Evolutionary conservation across 1,284 basidiomycete species (phyloP), one percentile per base, ranked within the genome.

Genomic region (Pascua sp.): DNA sequence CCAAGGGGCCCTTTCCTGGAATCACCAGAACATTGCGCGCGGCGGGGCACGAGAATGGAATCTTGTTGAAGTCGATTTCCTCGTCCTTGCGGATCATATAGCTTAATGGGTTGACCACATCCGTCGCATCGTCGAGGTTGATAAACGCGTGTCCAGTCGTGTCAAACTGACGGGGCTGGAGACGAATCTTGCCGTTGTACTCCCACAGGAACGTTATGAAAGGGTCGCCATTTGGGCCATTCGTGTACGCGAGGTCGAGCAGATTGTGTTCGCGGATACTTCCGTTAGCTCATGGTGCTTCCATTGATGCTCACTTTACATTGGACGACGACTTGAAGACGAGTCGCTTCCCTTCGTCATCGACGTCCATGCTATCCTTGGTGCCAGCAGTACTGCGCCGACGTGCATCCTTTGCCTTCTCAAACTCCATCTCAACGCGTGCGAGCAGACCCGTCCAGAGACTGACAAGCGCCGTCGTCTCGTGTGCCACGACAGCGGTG

Each of bases 231-330:
- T 78, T 15, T 61, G 65, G 42, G 1, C 56, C 65, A 37, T 85
- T 79, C 11, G 90, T 70, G 76, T 92, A 89, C 1, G 83, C 79
- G 17, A 91, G 69, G 13, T 86, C 83, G 17, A 91, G 79, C 4
- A 94, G 77, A 65, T 86, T 90, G 55, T 89, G 77, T 67, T 93
- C 90, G 8, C 84, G 82, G 42, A 91, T 71, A 52, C 90, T 92
- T 48, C 13, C 18, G 49, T 47, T n/a, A 52, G 53, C 15, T 7
- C 24, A 45, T 12, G 8, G 1, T n/a, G 4, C 24, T 18, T n/a
- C 16, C 2, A 17, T 16, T n/a, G 0, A 1, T 9, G 69, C 75
- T 61, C 46, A 78, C 77, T 75, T 76, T 61, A 79, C 68, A 48
- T 78, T 77, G 56, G 65, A 73, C 37, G 66, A 69, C 17, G 66